A percentile compares a stretch with the other conserved stretches of the same genome.
Conservation (phyloP, 495 filamentous ascomycete species). For the Glarea lozoyensis region DNA sequence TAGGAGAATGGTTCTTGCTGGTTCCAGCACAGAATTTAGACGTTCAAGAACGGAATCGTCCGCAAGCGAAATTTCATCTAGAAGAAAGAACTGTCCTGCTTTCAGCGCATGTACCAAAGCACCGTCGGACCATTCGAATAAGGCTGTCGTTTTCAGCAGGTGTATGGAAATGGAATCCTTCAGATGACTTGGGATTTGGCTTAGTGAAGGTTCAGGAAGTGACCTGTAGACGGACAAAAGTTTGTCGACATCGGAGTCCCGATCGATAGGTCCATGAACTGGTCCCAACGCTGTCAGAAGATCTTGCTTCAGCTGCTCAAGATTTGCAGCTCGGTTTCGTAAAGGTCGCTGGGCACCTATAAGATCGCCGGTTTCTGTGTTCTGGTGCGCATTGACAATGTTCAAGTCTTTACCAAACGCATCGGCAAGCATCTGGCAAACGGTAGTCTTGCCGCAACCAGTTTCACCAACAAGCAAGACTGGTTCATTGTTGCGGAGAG, state of each 20-base stretch:
- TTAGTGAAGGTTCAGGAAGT: slow-evolving; percentile 7
- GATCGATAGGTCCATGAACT: slow-evolving; percentile 23
- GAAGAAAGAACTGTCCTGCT: slow-evolving; percentile 77
- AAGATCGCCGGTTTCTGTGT: slow-evolving; percentile 91
- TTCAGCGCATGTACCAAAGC: slow-evolving; percentile 94
- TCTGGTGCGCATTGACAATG: slow-evolving; percentile 95
- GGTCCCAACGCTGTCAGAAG: slow-evolving; percentile 39
- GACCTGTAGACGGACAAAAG: slow-evolving; percentile 9
- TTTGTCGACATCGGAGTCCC: slow-evolving; percentile 26
- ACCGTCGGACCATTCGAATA: slow-evolving; percentile 97
- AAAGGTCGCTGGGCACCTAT: slow-evolving; percentile 93
- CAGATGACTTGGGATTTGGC: slow-evolving; percentile 38
- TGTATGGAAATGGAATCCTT: slow-evolving; percentile 49
- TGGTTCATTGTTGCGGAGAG: slow-evolving; percentile 85
- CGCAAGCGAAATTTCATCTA: slow-evolving; percentile 96
- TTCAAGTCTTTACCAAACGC: slow-evolving; percentile 64
- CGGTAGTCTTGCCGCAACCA: slow-evolving; percentile 93
- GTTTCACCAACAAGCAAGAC: slow-evolving; percentile 93
- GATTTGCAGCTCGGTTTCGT: slow-evolving; percentile 65
- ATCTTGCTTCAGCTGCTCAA: slow-evolving; percentile 55
- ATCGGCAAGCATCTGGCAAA: slow-evolving; percentile 86
- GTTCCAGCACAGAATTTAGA: slow-evolving; percentile 94
- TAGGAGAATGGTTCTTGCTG: slow-evolving; percentile 73
- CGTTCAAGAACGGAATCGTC: slow-evolving; percentile 96
- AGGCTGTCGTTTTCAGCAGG: slow-evolving; percentile 55